Evolutionary conservation across 2,329 filamentous ascomycete species (phyloP).

Genomic region (Colletotrichum sp.): DNA sequence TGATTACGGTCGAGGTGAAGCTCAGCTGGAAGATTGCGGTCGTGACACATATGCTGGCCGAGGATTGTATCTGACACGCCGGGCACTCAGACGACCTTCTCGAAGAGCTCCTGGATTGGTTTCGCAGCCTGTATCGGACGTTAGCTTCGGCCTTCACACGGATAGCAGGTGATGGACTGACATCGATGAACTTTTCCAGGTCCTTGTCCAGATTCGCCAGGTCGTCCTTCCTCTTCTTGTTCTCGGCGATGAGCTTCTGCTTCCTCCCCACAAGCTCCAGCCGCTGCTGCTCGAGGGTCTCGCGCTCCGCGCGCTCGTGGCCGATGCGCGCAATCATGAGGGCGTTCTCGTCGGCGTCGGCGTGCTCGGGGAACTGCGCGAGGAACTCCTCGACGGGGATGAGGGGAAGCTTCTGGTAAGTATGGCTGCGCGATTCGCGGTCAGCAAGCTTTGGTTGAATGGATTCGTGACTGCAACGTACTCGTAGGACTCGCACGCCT

Average conservation of each 20-base stretch:
- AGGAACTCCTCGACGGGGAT: conserved; percentile 86
- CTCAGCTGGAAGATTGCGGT: background rate
- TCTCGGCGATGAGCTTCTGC: conserved; percentile 69
- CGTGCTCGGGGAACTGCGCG: conserved; percentile 74
- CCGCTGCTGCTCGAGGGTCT: conserved; percentile 83
- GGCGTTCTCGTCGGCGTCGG: conserved; percentile 74
- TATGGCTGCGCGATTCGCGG: conserved; percentile 64
- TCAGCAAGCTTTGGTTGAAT: conserved; percentile 20
- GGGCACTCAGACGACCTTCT: conserved; percentile 64
- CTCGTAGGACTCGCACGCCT: conserved; percentile 91
- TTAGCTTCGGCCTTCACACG: conserved; percentile 20
- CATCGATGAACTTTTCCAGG: conserved; percentile 92
- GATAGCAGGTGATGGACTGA: conserved; percentile 43
- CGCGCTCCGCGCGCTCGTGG: conserved; percentile 84
- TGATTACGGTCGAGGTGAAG: background rate
- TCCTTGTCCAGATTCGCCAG: conserved; percentile 90
- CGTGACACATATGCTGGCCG: background rate
- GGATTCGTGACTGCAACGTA: conserved; percentile 47
- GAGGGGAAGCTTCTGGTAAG: conserved; percentile 84
- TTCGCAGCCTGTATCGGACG: conserved; percentile 70
- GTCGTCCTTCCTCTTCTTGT: conserved; percentile 93
- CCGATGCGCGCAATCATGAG: conserved; percentile 91
- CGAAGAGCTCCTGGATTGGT: conserved; percentile 85
- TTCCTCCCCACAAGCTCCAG: conserved; percentile 74
- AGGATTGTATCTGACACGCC: background rate